Percentiles rank a stretch among this genome's conserved stretches.
phyloP scores from a whole-genome alignment of 2,329 filamentous ascomycete genomes.

The Chaetomiaceae sp. region DNA sequence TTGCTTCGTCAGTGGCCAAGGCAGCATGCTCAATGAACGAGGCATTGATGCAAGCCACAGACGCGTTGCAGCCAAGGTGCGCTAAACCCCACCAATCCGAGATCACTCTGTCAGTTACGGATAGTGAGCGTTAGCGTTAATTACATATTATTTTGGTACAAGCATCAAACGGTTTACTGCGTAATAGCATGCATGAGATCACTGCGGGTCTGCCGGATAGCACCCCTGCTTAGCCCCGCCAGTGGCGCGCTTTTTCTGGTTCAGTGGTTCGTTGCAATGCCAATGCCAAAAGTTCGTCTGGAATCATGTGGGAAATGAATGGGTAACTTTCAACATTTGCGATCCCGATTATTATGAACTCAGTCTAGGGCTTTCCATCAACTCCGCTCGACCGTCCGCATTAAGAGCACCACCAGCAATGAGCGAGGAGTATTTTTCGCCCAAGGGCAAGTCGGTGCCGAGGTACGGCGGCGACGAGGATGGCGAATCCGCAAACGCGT shows the following conservation, averaged over 20 bases:
- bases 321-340: conserved; percentile 7
- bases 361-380: conserved; percentile 1
- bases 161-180: not conserved
- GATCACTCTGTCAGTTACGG: too few species aligned
- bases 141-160: not conserved
- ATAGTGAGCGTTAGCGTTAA: too few species aligned
- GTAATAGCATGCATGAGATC: too few species aligned
- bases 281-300: conserved; percentile 10
- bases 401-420: conserved; percentile 35
- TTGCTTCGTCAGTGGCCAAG: conserved; percentile 9
- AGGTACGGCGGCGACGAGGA: conserved; percentile 30
- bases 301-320: conserved; percentile 4
- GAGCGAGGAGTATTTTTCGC: conserved; percentile 56
- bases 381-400: conserved; percentile 1
- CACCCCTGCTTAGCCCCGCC: conserved; percentile 4
- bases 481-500: conserved; percentile 18
- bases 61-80: not conserved
- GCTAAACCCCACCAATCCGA: too few species aligned
- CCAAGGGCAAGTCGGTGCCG: conserved; percentile 49
- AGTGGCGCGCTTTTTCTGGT: conserved; percentile 6
- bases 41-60: not conserved
- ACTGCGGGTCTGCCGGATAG: not conserved
- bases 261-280: not conserved
- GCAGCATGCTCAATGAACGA: not conserved
- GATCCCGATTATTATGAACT: conserved; percentile 8